These are phyloP conservation scores for Persicaria maculosa DNA, from an alignment of 148 eudicot genomes.

Conservation along the genomic window DNA sequence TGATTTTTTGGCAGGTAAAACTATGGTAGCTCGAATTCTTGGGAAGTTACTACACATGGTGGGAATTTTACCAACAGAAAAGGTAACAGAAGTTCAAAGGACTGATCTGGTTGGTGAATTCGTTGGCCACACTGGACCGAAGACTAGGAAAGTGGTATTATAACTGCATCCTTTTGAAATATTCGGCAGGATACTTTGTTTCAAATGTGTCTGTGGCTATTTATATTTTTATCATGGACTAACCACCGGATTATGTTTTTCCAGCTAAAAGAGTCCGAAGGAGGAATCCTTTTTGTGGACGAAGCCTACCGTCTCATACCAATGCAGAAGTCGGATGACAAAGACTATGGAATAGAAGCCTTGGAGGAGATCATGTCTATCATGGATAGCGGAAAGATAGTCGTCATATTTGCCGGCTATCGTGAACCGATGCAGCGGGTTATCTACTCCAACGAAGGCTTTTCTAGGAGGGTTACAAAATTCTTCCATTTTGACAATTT, in stretches of 20 bases:
- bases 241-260: background rate
- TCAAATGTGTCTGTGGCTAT: background rate
- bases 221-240: background rate
- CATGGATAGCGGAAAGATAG: conserved; percentile 90
- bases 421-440: conserved; percentile 98
- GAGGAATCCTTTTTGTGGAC: conserved; percentile 93
- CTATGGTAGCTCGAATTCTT: conserved; percentile 93
- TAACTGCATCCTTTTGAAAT: background rate
- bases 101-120: conserved; percentile 98
- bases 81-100: conserved; percentile 94
- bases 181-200: too few relatives aligned
- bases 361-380: conserved; percentile 97
- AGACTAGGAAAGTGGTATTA: conserved; percentile 80
- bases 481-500: conserved; percentile 84
- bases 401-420: conserved; percentile 92
- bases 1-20: conserved; percentile 61
- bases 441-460: conserved; percentile 88
- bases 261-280: conserved; percentile 95
- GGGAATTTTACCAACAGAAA: conserved; percentile 84
- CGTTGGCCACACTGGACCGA: conserved; percentile 98
- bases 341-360: conserved; percentile 94
- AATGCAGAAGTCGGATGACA: conserved; percentile 89
- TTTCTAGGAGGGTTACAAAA: conserved; percentile 92
- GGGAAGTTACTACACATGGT: conserved; percentile 92
- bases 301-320: conserved; percentile 96